These are phyloP conservation scores for Ascochyta lentis DNA, from an alignment of 2,329 filamentous ascomycete species.

Conservation along the genomic window DNA sequence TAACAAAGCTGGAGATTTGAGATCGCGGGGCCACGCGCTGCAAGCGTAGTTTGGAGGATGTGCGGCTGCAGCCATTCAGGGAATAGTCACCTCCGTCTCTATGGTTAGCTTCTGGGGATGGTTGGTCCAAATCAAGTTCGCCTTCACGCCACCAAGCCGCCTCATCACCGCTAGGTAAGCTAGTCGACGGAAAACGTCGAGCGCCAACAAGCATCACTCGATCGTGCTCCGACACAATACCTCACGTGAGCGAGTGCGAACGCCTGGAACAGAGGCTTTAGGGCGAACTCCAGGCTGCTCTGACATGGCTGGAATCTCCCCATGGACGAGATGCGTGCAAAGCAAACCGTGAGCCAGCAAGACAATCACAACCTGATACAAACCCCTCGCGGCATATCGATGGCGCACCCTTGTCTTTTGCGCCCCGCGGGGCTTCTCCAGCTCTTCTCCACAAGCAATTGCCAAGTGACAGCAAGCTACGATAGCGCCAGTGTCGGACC, in stretches of 20 bases:
- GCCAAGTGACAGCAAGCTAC: no score
- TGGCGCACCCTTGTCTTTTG: no score
- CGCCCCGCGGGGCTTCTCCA: no score
- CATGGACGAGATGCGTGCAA: no score
- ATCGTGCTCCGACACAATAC: neutral
- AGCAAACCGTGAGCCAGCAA: no score
- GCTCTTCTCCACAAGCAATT: no score
- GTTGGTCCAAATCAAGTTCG: neutral
- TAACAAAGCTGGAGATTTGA: constrained; percentile 14
- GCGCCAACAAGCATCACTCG: neutral
- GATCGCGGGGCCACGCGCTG: constrained; percentile 1
- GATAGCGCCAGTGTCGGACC: no score
- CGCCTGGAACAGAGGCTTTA: neutral
- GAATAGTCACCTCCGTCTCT: neutral
- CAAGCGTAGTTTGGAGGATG: neutral
- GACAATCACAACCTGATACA: no score
- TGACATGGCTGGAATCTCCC: no score
- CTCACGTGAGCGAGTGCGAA: neutral
- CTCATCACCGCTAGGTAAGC: neutral
- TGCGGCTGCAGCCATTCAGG: neutral
- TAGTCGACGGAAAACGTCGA: neutral
- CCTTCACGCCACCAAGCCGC: neutral
- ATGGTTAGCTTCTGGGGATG: neutral
- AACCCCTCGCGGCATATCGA: no score
- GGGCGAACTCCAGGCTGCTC: neutral